Conservation (phyloP, 75 land plant species). For the Gnetum montanum region DNA sequence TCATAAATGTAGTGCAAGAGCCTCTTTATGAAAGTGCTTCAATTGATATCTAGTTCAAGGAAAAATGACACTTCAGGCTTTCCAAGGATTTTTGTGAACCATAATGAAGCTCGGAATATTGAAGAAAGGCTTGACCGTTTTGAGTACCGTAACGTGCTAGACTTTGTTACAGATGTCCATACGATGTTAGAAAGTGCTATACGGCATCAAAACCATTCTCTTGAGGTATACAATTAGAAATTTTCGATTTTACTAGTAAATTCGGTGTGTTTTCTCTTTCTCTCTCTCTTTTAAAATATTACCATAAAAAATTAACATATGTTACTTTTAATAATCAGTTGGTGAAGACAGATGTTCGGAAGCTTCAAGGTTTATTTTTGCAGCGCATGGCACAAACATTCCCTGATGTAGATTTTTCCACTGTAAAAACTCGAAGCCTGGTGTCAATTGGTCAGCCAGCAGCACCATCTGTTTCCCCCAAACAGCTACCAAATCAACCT, state of each 20-base stretch:
- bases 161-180: constrained; percentile 87
- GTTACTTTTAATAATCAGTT: constrained; percentile 27
- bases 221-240: constrained; percentile 59
- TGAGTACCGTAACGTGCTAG: constrained; percentile 64
- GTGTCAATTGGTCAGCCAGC: constrained; percentile 28
- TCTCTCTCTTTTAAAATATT: not conserved
- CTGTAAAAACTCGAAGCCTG: constrained; percentile 39
- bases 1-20: constrained; percentile 99
- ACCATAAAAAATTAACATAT: not conserved
- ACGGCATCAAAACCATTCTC: constrained; percentile 38
- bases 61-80: constrained; percentile 45
- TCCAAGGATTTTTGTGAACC: constrained; percentile 23
- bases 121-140: constrained; percentile 69
- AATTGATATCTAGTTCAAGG: too few species aligned
- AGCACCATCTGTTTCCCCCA: constrained; percentile 18
- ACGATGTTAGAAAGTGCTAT: constrained; percentile 64
- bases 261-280: too few species aligned
- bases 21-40: constrained; percentile 75
- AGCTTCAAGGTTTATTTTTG: constrained; percentile 74
- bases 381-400: constrained; percentile 72
- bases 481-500: constrained; percentile 6
- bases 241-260: not conserved
- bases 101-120: constrained; percentile 61
- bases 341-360: constrained; percentile 73
- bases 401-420: constrained; percentile 80